Base-by-base conservation (phyloP, 176 grass and related monocot genomes). In the Tillandsia fasciculata region DNA sequence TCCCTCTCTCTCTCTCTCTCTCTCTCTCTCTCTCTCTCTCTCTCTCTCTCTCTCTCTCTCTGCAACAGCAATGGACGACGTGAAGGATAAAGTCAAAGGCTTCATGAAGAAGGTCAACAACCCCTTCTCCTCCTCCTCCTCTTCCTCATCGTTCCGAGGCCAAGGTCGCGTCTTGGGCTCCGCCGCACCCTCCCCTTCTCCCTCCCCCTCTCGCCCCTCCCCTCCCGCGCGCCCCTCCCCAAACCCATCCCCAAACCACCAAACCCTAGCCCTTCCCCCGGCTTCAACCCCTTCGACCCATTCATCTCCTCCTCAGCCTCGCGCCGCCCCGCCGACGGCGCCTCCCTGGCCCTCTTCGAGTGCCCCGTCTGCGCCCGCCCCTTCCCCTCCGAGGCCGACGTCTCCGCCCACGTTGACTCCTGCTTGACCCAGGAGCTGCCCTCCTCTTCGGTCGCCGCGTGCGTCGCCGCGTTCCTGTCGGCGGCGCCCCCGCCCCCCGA, bases 61-160 rank as follows among this genome's bases (percentile, higher is more conserved):
- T 33, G 24, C 3, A 4, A 5, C 52, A 57, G 49, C 12, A 52
- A 80, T 86, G 71, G 77, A 79, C 48, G 86, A 77, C 52, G 79
- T 92, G 77, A 92, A 92, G 77, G 93, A 85, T 51, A 92, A 89
- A 84, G 83, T 97, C 86, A 97, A 92, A 81, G 89, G 69, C 11
- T 72, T 97, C 73, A 87, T 97, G 81, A 97, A 85, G 73, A 97
- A 90, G 86, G 82, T 92, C 64, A 97, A 77, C 65, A 77, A 69
- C 0, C 75, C 89, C 71, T 90, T 86, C 64, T 79, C 83, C 42
- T 86, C 89, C 47, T 87, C 82, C n/a, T 28, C 84, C 0, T 80
- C 86, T 12, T 50, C 87, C 14, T 42, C 33, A 5, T 42, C 33
- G 4, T 90, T 90, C 82, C 87, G 80, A 83, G 93, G 93, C 72